Evolutionary conservation across 73 alveolate species (phyloP).

Genomic region (Symbiodinium natans): DNA sequence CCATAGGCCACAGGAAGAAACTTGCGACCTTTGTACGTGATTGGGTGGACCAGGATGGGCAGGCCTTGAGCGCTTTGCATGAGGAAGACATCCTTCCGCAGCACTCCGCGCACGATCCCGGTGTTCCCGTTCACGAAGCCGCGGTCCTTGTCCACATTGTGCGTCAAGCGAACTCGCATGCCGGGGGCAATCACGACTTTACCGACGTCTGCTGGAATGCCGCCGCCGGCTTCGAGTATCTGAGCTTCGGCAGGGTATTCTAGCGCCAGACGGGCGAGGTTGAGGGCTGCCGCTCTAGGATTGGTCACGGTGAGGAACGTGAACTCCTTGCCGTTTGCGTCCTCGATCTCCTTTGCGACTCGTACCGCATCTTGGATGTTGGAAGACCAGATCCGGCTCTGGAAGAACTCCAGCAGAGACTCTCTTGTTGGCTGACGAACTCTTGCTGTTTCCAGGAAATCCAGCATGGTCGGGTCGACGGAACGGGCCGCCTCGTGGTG

Average conservation of each 20-base stretch:
- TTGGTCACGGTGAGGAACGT: not conserved
- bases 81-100: not conserved
- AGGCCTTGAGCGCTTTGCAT: not conserved
- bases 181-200: not conserved
- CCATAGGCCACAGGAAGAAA: constrained; percentile 5
- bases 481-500: constrained; percentile 31
- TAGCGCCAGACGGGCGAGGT: not conserved
- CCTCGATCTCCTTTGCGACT: not conserved
- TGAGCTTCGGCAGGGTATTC: not conserved
- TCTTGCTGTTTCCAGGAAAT: not conserved
- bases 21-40: not conserved
- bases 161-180: constrained; percentile 8
- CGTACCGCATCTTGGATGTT: not conserved
- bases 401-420: not conserved
- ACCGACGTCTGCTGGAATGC: not conserved
- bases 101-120: not conserved
- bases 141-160: constrained; percentile 32
- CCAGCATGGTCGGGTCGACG: constrained; percentile 13
- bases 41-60: not conserved
- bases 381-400: not conserved
- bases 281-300: not conserved
- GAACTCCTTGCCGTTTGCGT: not conserved
- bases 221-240: not conserved
- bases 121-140: constrained; percentile 48
- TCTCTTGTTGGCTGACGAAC: not conserved